Conservation (phyloP, 176 grass and related monocot genomes). For the Aegilops tauschii region DNA sequence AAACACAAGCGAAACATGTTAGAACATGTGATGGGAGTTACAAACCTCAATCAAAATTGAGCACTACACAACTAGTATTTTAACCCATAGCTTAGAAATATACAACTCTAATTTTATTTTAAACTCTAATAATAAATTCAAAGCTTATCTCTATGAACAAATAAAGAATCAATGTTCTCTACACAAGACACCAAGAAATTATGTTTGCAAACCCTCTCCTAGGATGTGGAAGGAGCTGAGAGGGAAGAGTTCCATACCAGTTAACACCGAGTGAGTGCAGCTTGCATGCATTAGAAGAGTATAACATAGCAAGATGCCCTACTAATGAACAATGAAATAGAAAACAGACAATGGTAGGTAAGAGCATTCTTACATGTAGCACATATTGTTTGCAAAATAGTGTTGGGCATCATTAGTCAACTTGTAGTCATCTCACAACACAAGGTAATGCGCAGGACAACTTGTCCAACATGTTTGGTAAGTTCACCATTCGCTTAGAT, state of each 20-base stretch:
- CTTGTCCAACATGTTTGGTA: constrained; percentile 43
- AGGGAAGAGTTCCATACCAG: too few species aligned
- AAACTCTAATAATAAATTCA: not conserved
- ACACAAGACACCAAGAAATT: not conserved
- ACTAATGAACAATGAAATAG: not conserved
- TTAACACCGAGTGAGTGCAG: too few species aligned
- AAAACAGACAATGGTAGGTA: too few species aligned
- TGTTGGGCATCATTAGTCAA: constrained; percentile 66
- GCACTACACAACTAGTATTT: not conserved
- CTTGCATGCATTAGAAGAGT: constrained; percentile 41
- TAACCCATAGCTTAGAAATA: too few species aligned
- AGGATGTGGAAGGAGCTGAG: too few species aligned
- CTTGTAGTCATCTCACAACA: constrained; percentile 62
- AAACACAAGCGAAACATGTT: not conserved
- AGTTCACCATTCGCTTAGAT: too few species aligned
- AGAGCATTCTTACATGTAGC: too few species aligned
- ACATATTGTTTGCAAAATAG: not conserved
- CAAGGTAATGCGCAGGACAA: constrained; percentile 61
- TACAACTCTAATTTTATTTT: too few species aligned
- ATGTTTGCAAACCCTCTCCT: not conserved
- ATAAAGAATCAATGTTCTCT: too few species aligned
- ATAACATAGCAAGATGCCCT: not conserved
- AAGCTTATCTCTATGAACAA: too few species aligned
- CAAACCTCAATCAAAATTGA: not conserved
- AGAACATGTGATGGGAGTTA: not conserved